phyloP scores from a whole-genome alignment of 768 basidiomycete genomes.

The Gymnopilus dilepis region DNA sequence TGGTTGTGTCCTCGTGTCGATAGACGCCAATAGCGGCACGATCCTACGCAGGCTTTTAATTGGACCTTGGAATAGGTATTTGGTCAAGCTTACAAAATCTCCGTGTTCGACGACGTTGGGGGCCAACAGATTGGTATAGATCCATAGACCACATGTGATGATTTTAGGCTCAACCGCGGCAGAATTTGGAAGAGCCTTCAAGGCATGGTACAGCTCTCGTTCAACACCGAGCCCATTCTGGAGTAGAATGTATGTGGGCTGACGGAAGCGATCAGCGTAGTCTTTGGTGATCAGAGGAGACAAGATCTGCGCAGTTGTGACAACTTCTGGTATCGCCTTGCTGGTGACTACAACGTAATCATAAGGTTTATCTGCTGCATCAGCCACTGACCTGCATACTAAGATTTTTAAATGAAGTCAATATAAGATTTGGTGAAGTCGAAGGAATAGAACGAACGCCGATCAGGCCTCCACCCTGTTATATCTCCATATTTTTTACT shows the following conservation, averaged over 20 bases:
- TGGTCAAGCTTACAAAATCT: conserved; percentile 48
- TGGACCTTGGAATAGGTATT: not conserved
- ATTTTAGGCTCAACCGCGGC: conserved; percentile 51
- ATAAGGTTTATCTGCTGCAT: conserved; percentile 66
- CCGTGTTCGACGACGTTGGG: conserved; percentile 59
- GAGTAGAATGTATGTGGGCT: conserved; percentile 65
- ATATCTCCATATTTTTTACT: conserved; percentile 66
- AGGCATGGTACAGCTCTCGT: conserved; percentile 61
- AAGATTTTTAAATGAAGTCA: not conserved
- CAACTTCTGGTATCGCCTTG: conserved; percentile 75
- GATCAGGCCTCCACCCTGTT: conserved; percentile 66
- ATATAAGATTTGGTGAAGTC: not conserved
- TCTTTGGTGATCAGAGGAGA: conserved; percentile 54
- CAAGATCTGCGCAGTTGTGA: conserved; percentile 60
- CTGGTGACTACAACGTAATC: conserved; percentile 70
- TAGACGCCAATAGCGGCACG: conserved; percentile 60
- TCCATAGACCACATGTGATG: conserved; percentile 60
- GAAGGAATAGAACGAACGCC: conserved; percentile 47
- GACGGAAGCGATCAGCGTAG: conserved; percentile 49
- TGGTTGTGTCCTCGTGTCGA: conserved; percentile 46
- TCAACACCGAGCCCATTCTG: conserved; percentile 81
- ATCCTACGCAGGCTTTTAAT: conserved; percentile 42
- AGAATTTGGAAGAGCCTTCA: conserved; percentile 43
- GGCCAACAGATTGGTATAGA: conserved; percentile 52
- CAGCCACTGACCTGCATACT: conserved; percentile 65